Evolutionary conservation across 345 rosid species (phyloP).

Genomic region (Camelina sativa): DNA sequence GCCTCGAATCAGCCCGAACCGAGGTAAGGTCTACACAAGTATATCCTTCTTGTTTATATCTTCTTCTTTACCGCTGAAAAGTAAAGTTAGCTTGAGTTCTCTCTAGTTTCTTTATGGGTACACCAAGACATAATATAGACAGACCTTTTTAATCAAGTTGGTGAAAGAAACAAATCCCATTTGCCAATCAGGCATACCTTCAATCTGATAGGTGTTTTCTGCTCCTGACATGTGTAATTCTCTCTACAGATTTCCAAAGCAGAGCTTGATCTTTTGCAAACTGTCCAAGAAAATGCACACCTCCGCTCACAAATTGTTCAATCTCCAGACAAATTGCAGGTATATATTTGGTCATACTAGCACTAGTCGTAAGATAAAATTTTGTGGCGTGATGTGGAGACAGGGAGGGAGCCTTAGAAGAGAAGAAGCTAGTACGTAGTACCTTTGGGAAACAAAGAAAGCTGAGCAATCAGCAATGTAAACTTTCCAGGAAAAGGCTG

Average conservation of each 20-base stretch:
- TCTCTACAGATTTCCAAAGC: constrained; percentile 72
- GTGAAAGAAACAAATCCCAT: constrained; percentile 10
- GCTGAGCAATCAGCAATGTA: constrained; percentile 73
- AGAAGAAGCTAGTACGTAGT: constrained; percentile 62
- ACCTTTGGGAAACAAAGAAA: constrained; percentile 59
- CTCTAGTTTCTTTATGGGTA: neutral
- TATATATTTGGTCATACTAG: constrained; percentile 29
- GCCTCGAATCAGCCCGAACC: constrained; percentile 67
- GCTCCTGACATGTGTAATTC: constrained; percentile 18
- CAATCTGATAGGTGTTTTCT: neutral
- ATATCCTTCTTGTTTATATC: constrained; percentile 21
- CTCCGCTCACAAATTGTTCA: constrained; percentile 84
- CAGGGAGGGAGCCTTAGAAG: constrained; percentile 92
- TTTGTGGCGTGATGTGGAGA: constrained; percentile 28
- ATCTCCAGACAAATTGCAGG: constrained; percentile 96
- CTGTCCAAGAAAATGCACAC: constrained; percentile 82
- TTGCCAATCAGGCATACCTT: neutral
- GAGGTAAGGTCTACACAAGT: constrained; percentile 86
- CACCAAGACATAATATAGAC: neutral
- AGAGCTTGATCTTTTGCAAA: constrained; percentile 77
- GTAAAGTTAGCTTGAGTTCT: neutral
- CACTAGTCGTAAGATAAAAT: neutral
- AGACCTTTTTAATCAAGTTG: constrained; percentile 15
- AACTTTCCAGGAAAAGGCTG: constrained; percentile 71
- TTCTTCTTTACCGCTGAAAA: neutral